A percentile compares a stretch with the other conserved stretches of the same genome.
Evolutionary conservation across 371 early-diverging fungal species (phyloP).

Genomic region (Mucor irregularis): DNA sequence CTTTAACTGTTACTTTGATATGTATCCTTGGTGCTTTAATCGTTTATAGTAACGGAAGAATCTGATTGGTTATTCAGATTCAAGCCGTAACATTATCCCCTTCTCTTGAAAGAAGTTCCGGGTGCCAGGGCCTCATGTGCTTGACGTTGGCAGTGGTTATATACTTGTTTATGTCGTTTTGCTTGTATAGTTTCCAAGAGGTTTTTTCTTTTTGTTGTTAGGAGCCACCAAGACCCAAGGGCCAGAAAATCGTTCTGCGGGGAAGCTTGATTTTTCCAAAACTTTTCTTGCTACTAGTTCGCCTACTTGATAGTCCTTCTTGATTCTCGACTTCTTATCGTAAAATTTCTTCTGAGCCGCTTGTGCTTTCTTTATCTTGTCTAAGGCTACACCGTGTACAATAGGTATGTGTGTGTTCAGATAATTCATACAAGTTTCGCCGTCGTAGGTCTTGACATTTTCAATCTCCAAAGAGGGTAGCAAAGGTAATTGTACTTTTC

Average conservation of each 20-base stretch:
- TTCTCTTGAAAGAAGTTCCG: neutral
- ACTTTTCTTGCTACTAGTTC: neutral
- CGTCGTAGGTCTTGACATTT: neutral
- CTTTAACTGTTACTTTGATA: no score
- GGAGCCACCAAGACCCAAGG: neutral
- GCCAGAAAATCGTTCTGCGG: conserved; percentile 3
- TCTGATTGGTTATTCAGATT: no score
- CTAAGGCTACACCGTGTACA: neutral
- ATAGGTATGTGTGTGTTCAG: conserved; percentile 14
- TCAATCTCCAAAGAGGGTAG: neutral
- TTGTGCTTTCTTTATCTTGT: conserved; percentile 19
- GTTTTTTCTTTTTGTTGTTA: neutral
- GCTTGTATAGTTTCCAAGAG: neutral
- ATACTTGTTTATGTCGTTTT: neutral
- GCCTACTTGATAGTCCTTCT: neutral
- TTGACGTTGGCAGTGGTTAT: neutral
- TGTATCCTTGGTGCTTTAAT: no score
- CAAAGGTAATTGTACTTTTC: conserved; percentile 3
- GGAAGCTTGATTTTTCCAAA: neutral
- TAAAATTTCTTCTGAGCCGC: neutral
- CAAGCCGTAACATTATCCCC: neutral
- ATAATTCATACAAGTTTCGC: conserved; percentile 16
- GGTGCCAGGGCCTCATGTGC: neutral
- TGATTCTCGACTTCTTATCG: neutral
- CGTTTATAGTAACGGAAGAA: no score